A percentile compares a stretch with the other conserved stretches of the same genome.
Evolutionary conservation across 176 grass and related monocot genomes (phyloP).

Genomic region (Aegilops tauschii): DNA sequence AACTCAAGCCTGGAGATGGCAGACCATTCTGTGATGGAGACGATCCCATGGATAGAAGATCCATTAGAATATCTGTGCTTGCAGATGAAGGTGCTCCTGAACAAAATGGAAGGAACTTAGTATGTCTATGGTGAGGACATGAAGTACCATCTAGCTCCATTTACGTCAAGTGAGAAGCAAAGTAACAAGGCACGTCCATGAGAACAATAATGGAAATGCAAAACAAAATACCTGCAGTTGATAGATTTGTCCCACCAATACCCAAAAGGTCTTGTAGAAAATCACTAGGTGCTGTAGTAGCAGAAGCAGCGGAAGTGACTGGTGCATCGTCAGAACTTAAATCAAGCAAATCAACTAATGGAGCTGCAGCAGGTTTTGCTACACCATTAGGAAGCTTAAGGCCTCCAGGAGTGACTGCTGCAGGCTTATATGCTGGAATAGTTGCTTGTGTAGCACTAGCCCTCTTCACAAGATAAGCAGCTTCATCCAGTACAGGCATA

Average conservation of each 20-base stretch:
- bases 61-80: conserved; percentile 78
- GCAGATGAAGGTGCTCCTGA: conserved; percentile 41
- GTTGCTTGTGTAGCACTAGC: conserved; percentile 55
- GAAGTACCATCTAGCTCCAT: background rate
- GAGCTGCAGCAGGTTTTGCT: conserved; percentile 55
- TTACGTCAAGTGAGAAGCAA: background rate
- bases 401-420: conserved; percentile 36
- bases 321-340: conserved; percentile 69
- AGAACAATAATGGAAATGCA: conserved; percentile 1
- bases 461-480: conserved; percentile 72
- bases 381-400: conserved; percentile 87
- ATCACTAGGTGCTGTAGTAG: conserved; percentile 58
- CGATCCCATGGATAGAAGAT: conserved; percentile 90
- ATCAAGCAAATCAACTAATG: conserved; percentile 84
- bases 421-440: conserved; percentile 54
- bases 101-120: conserved; percentile 5
- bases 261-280: conserved; percentile 86
- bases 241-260: conserved; percentile 53
- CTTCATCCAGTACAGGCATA: conserved; percentile 94
- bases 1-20: conserved; percentile 22
- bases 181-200: background rate
- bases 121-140: background rate
- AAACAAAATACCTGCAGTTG: conserved; percentile 60
- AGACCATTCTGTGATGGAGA: conserved; percentile 65
- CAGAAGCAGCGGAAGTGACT: conserved; percentile 30